Evolutionary conservation across 495 filamentous ascomycete genomes (phyloP).

Genomic region (Aspergillus avenaceus): DNA sequence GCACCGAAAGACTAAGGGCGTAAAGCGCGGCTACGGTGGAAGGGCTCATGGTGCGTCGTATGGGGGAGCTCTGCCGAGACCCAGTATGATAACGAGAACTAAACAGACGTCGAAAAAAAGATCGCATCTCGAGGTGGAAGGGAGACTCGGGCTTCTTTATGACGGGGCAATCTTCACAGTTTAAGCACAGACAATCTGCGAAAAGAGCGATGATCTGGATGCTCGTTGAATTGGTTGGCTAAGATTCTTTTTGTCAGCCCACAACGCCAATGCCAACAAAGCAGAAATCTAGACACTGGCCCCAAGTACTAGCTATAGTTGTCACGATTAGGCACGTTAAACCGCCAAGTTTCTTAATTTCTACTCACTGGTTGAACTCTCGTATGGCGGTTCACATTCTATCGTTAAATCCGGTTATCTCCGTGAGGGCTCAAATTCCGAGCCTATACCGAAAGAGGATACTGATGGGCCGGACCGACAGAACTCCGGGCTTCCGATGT

Average conservation of each 20-base stretch:
- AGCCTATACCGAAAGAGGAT: slow-evolving; percentile 2
- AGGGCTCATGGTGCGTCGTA: slow-evolving; percentile 36
- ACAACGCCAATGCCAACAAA: background rate
- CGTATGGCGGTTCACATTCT: background rate
- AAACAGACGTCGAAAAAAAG: slow-evolving; percentile 22
- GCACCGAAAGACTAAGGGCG: slow-evolving; percentile 48
- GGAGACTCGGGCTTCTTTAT: background rate
- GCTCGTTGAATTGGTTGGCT: background rate
- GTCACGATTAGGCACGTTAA: background rate
- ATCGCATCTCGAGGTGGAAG: slow-evolving; percentile 22
- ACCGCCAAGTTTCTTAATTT: background rate
- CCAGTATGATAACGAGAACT: slow-evolving; percentile 11
- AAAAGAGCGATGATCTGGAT: background rate
- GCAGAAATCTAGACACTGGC: no score
- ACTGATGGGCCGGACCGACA: slow-evolving; percentile 23
- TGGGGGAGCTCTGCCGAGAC: slow-evolving; percentile 7
- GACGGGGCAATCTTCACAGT: background rate
- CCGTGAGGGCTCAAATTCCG: background rate
- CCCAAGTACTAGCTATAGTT: background rate
- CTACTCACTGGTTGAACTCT: background rate
- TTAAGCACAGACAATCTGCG: background rate
- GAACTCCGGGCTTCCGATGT: slow-evolving; percentile 25
- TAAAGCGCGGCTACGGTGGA: slow-evolving; percentile 49
- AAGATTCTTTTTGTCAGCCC: background rate
- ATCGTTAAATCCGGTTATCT: slow-evolving; percentile 1